These are phyloP conservation scores for Nepenthes gracilis DNA, from an alignment of 148 eudicot species.

Conservation along the genomic window DNA sequence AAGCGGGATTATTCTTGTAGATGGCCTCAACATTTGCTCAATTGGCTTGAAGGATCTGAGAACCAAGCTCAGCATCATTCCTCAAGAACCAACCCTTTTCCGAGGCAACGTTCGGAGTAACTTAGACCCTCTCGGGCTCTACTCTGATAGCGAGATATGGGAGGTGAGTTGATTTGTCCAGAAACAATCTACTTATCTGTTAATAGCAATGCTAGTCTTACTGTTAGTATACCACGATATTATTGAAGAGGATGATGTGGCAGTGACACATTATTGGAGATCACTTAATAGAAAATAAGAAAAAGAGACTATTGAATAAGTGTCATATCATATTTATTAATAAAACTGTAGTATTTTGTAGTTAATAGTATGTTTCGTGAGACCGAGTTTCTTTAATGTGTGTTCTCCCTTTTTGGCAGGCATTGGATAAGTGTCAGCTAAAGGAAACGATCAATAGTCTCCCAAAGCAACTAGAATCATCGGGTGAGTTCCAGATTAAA, in stretches of 20 bases:
- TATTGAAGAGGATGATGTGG: too few species aligned
- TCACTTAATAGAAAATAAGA: too few species aligned
- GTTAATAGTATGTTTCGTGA: too few species aligned
- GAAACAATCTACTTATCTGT: background rate
- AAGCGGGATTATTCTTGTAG: constrained; percentile 41
- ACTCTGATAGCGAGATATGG: constrained; percentile 58
- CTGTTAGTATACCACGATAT: too few species aligned
- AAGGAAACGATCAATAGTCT: constrained; percentile 44
- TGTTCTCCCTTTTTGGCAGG: constrained; percentile 16
- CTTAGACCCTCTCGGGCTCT: constrained; percentile 51
- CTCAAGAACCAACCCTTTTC: constrained; percentile 73
- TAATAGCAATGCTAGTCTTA: too few species aligned
- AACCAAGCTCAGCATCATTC: constrained; percentile 47
- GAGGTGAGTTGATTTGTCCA: constrained; percentile 24
- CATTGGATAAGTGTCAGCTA: constrained; percentile 67
- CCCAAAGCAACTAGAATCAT: constrained; percentile 47
- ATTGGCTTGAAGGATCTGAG: constrained; percentile 52
- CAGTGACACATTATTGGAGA: too few species aligned
- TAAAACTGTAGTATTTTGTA: too few species aligned
- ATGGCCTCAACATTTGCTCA: constrained; percentile 44
- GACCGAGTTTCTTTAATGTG: too few species aligned
- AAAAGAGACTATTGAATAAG: background rate
- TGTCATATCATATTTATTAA: background rate
- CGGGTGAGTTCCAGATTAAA: constrained; percentile 21
- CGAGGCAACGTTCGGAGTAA: constrained; percentile 50